phyloP scores from a whole-genome alignment of 208 protist genomes.

The Acanthamoeba lenticulata region DNA sequence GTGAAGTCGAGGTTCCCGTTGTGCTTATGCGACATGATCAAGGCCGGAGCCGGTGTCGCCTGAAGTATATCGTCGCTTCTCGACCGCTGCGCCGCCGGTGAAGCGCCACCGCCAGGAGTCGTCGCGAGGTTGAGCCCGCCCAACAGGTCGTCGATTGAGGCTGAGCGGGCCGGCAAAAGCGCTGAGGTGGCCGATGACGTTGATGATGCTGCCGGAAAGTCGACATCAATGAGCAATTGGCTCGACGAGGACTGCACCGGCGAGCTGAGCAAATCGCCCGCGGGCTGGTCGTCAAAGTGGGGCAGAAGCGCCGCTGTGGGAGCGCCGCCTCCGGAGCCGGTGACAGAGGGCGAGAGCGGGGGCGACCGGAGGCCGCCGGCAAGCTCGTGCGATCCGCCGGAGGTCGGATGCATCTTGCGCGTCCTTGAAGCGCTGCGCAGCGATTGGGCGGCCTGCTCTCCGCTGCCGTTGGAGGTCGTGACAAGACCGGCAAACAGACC shows the following conservation, averaged over 20 bases:
- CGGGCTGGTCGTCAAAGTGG: neutral
- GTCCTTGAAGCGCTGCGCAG: too few species aligned
- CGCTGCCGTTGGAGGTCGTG: too few species aligned
- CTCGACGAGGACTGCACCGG: too few species aligned
- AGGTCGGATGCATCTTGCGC: too few species aligned
- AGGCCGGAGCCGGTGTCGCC: neutral
- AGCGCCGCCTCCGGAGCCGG: neutral
- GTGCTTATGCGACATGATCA: slow-evolving; percentile 1
- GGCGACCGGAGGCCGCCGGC: neutral
- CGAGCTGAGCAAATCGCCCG: too few species aligned
- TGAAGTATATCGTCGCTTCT: neutral
- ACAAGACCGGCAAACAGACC: neutral
- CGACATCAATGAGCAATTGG: neutral
- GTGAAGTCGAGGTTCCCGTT: slow-evolving; percentile 58
- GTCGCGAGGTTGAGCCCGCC: neutral
- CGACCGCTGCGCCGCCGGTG: neutral
- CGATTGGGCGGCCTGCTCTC: too few species aligned
- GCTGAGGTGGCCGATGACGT: too few species aligned
- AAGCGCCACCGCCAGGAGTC: neutral
- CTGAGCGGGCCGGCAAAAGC: neutral
- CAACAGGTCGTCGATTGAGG: neutral
- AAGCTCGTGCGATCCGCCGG: too few species aligned
- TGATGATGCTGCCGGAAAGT: neutral
- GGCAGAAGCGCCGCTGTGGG: neutral
- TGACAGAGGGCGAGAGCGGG: neutral